phyloP scores from a whole-genome alignment of 768 basidiomycete species.

The Tubosaeta sp. region DNA sequence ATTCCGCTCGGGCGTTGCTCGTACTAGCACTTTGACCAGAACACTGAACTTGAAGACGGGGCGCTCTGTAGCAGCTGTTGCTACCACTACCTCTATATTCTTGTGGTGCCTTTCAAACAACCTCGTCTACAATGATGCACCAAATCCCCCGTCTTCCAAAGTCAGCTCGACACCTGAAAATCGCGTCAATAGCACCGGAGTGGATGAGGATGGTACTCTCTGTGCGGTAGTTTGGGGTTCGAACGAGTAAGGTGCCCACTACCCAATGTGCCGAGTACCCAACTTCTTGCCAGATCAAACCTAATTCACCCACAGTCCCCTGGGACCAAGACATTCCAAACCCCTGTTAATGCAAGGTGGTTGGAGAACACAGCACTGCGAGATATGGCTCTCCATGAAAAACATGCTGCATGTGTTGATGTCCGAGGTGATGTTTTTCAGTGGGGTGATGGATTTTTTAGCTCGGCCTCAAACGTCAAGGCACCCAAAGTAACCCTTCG shows the following conservation, averaged over 20 bases:
- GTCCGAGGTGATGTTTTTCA: constrained; percentile 78
- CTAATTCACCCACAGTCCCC: constrained; percentile 40
- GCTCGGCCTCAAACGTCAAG: constrained; percentile 25
- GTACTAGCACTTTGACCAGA: background rate
- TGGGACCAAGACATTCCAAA: constrained; percentile 39
- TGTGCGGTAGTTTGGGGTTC: constrained; percentile 69
- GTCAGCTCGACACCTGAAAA: background rate
- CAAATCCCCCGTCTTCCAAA: constrained; percentile 4
- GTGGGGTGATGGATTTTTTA: constrained; percentile 70
- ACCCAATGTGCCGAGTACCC: background rate
- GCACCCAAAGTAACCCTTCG: constrained; percentile 52
- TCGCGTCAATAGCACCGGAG: constrained; percentile 19
- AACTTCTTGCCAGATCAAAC: constrained; percentile 37
- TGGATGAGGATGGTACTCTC: constrained; percentile 31
- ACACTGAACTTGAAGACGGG: background rate
- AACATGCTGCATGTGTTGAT: constrained; percentile 73
- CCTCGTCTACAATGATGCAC: constrained; percentile 36
- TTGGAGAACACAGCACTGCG: constrained; percentile 67
- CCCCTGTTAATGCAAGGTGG: constrained; percentile 51
- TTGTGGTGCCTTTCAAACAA: constrained; percentile 37
- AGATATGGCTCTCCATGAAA: constrained; percentile 63
- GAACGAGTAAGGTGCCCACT: constrained; percentile 48
- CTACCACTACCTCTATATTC: constrained; percentile 25
- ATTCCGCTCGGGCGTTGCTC: constrained; percentile 8
- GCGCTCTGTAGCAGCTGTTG: constrained; percentile 16